Conservation (phyloP, 345 rosid species). For the Passiflora organensis region DNA sequence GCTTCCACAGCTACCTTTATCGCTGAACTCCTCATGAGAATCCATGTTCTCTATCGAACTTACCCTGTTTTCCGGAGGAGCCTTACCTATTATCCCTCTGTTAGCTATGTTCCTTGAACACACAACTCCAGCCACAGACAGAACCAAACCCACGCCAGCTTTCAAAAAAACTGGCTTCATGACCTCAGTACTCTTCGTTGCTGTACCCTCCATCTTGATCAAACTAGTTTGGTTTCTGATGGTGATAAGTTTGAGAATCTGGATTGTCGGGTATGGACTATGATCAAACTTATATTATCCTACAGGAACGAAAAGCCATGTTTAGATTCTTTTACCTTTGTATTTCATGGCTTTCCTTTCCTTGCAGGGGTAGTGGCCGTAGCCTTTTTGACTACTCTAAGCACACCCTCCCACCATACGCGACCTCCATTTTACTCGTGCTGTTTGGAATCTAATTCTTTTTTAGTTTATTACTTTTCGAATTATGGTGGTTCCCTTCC, state of each 20-base stretch:
- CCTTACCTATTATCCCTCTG: slow-evolving; percentile 13
- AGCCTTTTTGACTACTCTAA: no score
- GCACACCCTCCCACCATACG: no score
- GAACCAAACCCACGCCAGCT: slow-evolving; percentile 53
- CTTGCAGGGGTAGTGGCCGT: no score
- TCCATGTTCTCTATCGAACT: slow-evolving; percentile 12
- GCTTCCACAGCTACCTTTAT: slow-evolving; percentile 14
- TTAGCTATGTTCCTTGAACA: slow-evolving; percentile 40
- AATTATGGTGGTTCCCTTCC: no score
- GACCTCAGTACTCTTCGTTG: slow-evolving; percentile 28
- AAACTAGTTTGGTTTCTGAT: no score
- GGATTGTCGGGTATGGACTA: no score
- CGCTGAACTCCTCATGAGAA: slow-evolving; percentile 14
- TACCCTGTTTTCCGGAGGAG: slow-evolving; percentile 22
- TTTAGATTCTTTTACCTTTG: not conserved
- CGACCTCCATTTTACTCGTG: no score
- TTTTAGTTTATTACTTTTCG: no score
- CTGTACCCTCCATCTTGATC: slow-evolving; percentile 33
- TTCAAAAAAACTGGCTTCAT: slow-evolving; percentile 56
- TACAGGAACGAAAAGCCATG: not conserved
- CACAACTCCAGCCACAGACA: slow-evolving; percentile 62
- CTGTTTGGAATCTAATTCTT: no score
- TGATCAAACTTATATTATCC: no score
- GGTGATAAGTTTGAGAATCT: no score
- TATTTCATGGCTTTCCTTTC: no score